phyloP scores from a whole-genome alignment of 2,329 filamentous ascomycete species.

The Aureobasidium sp. region DNA sequence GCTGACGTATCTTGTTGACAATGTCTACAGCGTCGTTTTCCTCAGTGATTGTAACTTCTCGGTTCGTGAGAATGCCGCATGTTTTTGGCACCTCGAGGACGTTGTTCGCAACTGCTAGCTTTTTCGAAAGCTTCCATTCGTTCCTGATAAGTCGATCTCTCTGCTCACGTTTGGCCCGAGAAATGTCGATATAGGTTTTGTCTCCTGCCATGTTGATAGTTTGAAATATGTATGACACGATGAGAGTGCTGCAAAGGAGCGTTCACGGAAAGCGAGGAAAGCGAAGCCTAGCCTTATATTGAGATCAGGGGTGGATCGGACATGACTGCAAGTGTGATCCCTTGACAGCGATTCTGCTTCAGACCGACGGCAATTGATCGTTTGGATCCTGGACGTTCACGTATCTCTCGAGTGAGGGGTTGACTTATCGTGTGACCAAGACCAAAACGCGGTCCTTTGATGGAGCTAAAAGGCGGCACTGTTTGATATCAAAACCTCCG shows the following conservation, averaged over 20 bases:
- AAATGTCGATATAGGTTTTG: constrained; percentile 16
- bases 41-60: constrained; percentile 49
- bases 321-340: not conserved
- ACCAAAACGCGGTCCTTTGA: not conserved
- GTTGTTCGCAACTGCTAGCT: constrained; percentile 19
- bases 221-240: too few relatives aligned
- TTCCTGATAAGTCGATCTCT: constrained; percentile 17
- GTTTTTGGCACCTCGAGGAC: constrained; percentile 42
- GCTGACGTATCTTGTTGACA: constrained; percentile 28
- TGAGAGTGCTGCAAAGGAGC: not conserved
- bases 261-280: not conserved
- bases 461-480: not conserved
- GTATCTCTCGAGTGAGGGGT: not conserved
- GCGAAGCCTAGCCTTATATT: not conserved
- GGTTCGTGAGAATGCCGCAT: constrained; percentile 42
- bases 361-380: not conserved
- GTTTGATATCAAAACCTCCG: not conserved
- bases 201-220: not conserved
- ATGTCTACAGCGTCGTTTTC: constrained; percentile 39
- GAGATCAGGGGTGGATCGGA: not conserved
- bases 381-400: not conserved
- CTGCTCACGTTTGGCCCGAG: constrained; percentile 17
- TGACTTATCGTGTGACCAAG: not conserved
- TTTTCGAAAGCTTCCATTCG: constrained; percentile 15
- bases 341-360: not conserved